Evolutionary conservation across 1,284 basidiomycete species (phyloP).

Genomic region (Tilletia walkeri): DNA sequence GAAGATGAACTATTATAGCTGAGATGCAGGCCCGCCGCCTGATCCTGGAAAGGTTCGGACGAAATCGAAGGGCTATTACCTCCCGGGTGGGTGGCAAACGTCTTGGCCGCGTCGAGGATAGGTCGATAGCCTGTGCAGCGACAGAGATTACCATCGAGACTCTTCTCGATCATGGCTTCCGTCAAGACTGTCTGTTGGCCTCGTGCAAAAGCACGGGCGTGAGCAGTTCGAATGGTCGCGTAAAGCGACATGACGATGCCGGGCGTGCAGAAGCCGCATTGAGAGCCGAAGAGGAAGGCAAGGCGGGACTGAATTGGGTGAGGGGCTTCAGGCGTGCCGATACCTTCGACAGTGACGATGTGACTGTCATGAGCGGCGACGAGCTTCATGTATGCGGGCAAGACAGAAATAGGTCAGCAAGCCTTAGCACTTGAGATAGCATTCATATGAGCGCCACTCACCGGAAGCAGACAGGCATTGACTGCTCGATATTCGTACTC

Average conservation of each 20-base stretch:
- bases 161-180: conserved; percentile 53
- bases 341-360: conserved; percentile 55
- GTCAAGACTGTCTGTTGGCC: conserved; percentile 33
- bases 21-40: neutral
- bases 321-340: conserved; percentile 52
- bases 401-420: neutral
- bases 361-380: conserved; percentile 55
- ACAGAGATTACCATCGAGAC: conserved; percentile 57
- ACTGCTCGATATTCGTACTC: conserved; percentile 51
- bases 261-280: conserved; percentile 55
- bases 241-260: conserved; percentile 57
- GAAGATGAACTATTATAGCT: neutral
- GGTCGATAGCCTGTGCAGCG: conserved; percentile 50
- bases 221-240: conserved; percentile 53
- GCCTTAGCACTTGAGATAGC: neutral
- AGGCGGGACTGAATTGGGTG: conserved; percentile 57
- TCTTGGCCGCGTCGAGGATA: conserved; percentile 47
- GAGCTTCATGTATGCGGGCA: conserved; percentile 14
- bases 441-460: conserved; percentile 22
- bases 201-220: conserved; percentile 26
- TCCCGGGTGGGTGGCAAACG: conserved; percentile 33
- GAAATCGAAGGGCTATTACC: neutral
- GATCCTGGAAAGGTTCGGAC: neutral
- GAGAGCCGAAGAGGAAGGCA: conserved; percentile 51
- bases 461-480: conserved; percentile 57